Conservation (phyloP, 2,329 filamentous ascomycete genomes). For the Xylariales sp. region DNA sequence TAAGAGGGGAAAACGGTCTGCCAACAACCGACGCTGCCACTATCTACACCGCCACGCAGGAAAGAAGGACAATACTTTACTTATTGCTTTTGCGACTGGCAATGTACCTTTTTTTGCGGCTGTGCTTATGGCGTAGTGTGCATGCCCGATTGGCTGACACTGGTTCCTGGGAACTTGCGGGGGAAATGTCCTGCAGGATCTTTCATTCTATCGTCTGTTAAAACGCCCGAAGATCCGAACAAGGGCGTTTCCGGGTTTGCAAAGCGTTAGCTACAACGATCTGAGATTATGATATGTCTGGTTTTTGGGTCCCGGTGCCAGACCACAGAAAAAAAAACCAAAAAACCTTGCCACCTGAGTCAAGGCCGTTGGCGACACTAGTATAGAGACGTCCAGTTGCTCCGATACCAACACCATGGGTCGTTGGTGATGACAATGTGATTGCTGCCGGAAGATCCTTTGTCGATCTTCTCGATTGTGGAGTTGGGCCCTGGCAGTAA, state of each 20-base stretch:
- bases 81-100: constrained; percentile 14
- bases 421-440: constrained; percentile 12
- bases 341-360: too few species aligned
- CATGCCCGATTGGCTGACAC: constrained; percentile 20
- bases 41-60: constrained; percentile 3
- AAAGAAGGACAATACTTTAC: neutral
- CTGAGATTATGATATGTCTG: constrained; percentile 3
- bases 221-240: constrained; percentile 12
- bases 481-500: neutral
- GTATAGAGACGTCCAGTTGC: neutral
- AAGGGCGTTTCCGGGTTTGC: constrained; percentile 8
- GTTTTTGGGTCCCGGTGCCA: neutral
- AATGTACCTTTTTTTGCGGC: constrained; percentile 14
- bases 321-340: too few species aligned
- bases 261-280: constrained; percentile 6
- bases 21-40: neutral
- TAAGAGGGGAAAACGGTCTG: neutral
- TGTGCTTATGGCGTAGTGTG: constrained; percentile 4
- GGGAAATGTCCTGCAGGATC: constrained; percentile 6
- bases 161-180: constrained; percentile 10
- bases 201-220: neutral
- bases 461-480: constrained; percentile 7
- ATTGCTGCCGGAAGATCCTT: constrained; percentile 14
- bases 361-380: neutral
- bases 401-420: constrained; percentile 7